Evolutionary conservation across 1,284 basidiomycete genomes (phyloP), one percentile per base, ranked within the genome.

Genomic region (Marasmius oreades): DNA sequence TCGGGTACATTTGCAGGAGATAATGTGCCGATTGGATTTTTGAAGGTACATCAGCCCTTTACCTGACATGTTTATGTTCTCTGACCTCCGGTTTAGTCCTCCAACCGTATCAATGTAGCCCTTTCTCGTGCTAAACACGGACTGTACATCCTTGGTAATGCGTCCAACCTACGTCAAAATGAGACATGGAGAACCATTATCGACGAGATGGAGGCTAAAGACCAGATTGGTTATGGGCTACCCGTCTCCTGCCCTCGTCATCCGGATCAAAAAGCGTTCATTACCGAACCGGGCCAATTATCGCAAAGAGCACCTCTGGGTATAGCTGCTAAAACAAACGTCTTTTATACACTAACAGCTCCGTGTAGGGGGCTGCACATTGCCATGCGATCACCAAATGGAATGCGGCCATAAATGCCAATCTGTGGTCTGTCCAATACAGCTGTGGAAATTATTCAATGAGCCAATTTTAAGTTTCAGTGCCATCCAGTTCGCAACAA

Each of bases 81-180:
- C 55, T 34, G 44, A 36, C 50, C 39, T n/a, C 28, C 26, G 34
- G 31, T 12, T 8, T 61, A 84, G 81, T 83, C 81, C 0, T 71
- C 76, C 56, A 85, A 86, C 62, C 71, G 82, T 33, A 80, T 77
- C 20, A 85, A 85, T 55, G 88, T 92, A 23, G 88, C 88, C 0
- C 65, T 92, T n/a, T 90, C 88, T 20, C 77, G 88, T 20, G 88
- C 89, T 3, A 77, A 81, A 47, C 79, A 91, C 58, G 89, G 88
- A 2, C 70, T 91, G 12, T 90, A 78, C 62, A 83, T 92, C 34
- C 71, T 92, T 2, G 89, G 89, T 12, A 89, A 91, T 57, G 79
- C 84, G 0, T 63, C 69, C 0, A 76, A 85, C 57, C 64, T 85
- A 22, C 69, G 66, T 36, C 71, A 66, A 64, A 85, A 78, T 57